Percentiles rank a stretch among this genome's conserved stretches.
Evolutionary conservation across 2,329 filamentous ascomycete species (phyloP).

Genomic region (Acrodontium crateriforme): DNA sequence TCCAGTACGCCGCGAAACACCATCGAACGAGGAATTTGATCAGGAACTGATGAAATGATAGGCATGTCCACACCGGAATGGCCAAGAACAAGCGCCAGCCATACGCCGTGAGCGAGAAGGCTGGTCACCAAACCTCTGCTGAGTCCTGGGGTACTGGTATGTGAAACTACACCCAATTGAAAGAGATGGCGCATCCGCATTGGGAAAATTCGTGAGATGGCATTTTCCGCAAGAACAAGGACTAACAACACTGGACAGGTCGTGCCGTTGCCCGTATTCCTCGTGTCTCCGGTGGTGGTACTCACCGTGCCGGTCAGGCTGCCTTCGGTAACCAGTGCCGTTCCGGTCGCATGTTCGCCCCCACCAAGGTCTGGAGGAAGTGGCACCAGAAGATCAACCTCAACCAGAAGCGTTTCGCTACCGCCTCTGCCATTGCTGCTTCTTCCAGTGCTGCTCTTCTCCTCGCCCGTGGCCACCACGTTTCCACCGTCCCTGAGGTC

Average conservation of each 20-base stretch:
- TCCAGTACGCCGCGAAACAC: constrained; percentile 54
- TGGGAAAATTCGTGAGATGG: neutral
- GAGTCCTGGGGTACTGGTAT: constrained; percentile 99
- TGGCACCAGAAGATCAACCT: constrained; percentile 99
- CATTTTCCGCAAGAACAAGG: constrained; percentile 1
- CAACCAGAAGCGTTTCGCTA: constrained; percentile 98
- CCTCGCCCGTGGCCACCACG: constrained; percentile 91
- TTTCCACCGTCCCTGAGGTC: constrained; percentile 85
- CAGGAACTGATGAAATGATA: constrained; percentile 24
- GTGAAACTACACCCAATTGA: constrained; percentile 10
- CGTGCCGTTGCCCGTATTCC: constrained; percentile 99
- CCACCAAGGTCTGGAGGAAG: constrained; percentile 99
- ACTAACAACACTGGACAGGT: constrained; percentile 39
- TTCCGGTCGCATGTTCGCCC: constrained; percentile 99
- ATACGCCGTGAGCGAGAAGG: constrained; percentile 99
- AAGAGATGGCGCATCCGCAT: neutral
- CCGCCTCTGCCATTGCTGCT: constrained; percentile 90
- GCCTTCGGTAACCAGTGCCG: constrained; percentile 99
- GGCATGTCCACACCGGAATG: constrained; percentile 87
- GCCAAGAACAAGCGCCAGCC: constrained; percentile 99
- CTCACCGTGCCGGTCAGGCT: constrained; percentile 98
- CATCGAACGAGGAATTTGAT: constrained; percentile 2
- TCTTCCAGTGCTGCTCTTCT: constrained; percentile 91
- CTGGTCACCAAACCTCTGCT: constrained; percentile 98
- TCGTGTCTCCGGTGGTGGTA: constrained; percentile 99